Percentiles rank a stretch among this genome's conserved stretches.
These are phyloP conservation scores for Neurospora sp. DNA, from an alignment of 495 filamentous ascomycete species.

Conservation along the genomic window DNA sequence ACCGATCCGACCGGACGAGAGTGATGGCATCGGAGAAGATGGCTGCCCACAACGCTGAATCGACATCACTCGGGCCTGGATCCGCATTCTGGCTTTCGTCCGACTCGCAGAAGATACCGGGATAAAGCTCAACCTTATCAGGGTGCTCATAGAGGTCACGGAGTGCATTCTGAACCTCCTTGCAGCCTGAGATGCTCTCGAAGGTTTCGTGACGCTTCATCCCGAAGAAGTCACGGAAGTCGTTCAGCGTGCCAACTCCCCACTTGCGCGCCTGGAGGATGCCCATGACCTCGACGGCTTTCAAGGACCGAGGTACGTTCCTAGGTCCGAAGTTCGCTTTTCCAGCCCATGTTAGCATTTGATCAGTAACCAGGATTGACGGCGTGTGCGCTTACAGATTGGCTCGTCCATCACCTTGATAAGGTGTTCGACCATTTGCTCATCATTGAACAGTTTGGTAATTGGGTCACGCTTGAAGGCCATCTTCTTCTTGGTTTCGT, in stretches of 20 bases:
- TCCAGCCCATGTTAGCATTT: slow-evolving; percentile 44
- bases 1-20: slow-evolving; percentile 69
- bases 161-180: slow-evolving; percentile 54
- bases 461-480: slow-evolving; percentile 44
- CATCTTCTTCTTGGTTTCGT: slow-evolving; percentile 39
- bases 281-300: slow-evolving; percentile 62
- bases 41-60: slow-evolving; percentile 59
- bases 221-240: slow-evolving; percentile 68
- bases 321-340: slow-evolving; percentile 51
- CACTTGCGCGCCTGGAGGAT: slow-evolving; percentile 69
- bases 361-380: slow-evolving; percentile 45
- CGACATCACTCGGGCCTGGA: slow-evolving; percentile 35
- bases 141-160: slow-evolving; percentile 66
- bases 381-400: slow-evolving; percentile 45
- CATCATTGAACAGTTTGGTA: slow-evolving; percentile 47
- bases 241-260: slow-evolving; percentile 70
- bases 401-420: slow-evolving; percentile 49
- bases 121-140: slow-evolving; percentile 43
- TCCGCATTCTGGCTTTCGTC: not conserved
- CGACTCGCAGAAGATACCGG: slow-evolving; percentile 54
- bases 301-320: slow-evolving; percentile 58
- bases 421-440: slow-evolving; percentile 52
- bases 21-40: slow-evolving; percentile 74
- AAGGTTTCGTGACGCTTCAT: slow-evolving; percentile 58
- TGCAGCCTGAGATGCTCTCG: slow-evolving; percentile 64